These are phyloP conservation scores for Hericium rajendrae DNA, from an alignment of 768 basidiomycete species.

Conservation along the genomic window DNA sequence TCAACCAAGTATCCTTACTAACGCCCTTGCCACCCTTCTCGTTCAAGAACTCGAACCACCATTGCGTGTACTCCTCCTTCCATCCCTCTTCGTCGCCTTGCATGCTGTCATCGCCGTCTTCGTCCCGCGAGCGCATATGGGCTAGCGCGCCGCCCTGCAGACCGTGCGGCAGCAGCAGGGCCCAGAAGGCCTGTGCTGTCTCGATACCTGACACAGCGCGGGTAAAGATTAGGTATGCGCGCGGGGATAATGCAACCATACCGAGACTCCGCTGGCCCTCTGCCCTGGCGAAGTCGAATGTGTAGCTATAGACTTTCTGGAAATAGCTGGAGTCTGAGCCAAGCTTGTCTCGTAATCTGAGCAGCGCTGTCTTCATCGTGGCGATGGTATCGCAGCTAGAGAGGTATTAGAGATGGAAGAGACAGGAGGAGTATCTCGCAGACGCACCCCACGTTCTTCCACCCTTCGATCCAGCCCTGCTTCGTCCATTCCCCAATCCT, in stretches of 20 bases:
- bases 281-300: constrained; percentile 69
- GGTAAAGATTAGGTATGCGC: neutral
- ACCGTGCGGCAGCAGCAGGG: constrained; percentile 64
- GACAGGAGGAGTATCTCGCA: neutral
- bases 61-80: constrained; percentile 48
- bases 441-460: constrained; percentile 62
- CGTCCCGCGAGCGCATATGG: constrained; percentile 31
- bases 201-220: constrained; percentile 35
- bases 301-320: constrained; percentile 65
- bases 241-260: constrained; percentile 15
- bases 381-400: constrained; percentile 56
- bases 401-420: neutral
- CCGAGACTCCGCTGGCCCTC: constrained; percentile 78
- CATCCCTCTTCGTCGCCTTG: constrained; percentile 38
- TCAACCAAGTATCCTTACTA: constrained; percentile 83
- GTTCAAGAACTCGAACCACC: constrained; percentile 75
- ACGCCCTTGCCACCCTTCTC: constrained; percentile 63
- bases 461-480: constrained; percentile 71
- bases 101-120: constrained; percentile 32
- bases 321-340: constrained; percentile 63
- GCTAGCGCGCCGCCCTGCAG: constrained; percentile 56
- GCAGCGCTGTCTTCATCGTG: constrained; percentile 48
- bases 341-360: constrained; percentile 47
- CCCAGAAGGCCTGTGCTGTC: constrained; percentile 70
- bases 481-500: constrained; percentile 61